phyloP scores from a whole-genome alignment of 495 filamentous ascomycete species.

The Elasticomyces elasticus region DNA sequence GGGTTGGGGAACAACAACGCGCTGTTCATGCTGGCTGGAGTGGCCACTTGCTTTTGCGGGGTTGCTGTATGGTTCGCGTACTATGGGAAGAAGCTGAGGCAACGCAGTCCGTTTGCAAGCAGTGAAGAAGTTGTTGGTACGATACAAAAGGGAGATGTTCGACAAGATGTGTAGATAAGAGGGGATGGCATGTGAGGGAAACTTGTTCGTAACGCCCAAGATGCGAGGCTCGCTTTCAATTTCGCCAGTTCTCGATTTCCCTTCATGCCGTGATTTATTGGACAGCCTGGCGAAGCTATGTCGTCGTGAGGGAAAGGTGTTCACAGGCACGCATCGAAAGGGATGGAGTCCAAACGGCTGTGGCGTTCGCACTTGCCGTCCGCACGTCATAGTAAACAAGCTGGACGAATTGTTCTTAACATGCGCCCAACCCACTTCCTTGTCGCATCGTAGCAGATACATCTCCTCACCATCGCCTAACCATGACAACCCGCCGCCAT shows the following conservation, averaged over 20 bases:
- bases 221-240: too few relatives aligned
- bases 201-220: too few relatives aligned
- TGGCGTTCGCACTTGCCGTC: neutral
- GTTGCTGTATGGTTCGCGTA: conserved; percentile 37
- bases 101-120: conserved; percentile 27
- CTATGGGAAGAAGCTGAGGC: conserved; percentile 37
- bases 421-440: neutral
- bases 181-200: too few relatives aligned
- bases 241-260: too few relatives aligned
- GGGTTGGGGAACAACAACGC: conserved; percentile 38
- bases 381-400: neutral
- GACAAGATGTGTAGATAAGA: too few relatives aligned
- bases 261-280: too few relatives aligned
- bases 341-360: too few relatives aligned
- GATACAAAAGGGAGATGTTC: too few relatives aligned
- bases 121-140: too few relatives aligned
- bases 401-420: neutral
- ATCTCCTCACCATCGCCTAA: neutral
- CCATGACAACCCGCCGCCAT: conserved; percentile 13
- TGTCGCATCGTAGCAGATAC: neutral
- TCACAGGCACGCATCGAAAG: neutral
- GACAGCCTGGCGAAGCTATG: too few relatives aligned
- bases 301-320: neutral
- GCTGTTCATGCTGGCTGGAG: conserved; percentile 35
- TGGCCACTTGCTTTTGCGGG: conserved; percentile 39